phyloP scores from a whole-genome alignment of 2,329 filamentous ascomycete genomes.

The Neofusicoccum sp. region DNA sequence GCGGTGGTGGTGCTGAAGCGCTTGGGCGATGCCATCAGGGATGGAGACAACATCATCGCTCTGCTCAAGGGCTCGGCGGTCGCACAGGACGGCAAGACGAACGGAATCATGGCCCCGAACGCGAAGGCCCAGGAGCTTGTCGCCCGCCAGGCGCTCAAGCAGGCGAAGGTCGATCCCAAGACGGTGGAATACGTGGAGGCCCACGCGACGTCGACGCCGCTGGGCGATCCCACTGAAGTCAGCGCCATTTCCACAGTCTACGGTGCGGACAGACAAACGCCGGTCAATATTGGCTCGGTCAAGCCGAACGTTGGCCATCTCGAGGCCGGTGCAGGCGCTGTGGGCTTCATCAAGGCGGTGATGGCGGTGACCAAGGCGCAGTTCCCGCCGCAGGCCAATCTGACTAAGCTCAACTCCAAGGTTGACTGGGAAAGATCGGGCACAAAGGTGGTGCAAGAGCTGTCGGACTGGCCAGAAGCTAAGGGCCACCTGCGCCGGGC shows the following conservation, averaged over 20 bases:
- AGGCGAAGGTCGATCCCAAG: constrained; percentile 25
- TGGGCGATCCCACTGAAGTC: constrained; percentile 29
- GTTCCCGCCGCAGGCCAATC: constrained; percentile 40
- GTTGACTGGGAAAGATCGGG: constrained; percentile 35
- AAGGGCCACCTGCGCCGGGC: constrained; percentile 32
- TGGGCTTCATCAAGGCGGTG: constrained; percentile 34
- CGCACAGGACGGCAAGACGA: constrained; percentile 37
- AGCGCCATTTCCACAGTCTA: constrained; percentile 26
- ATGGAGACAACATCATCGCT: constrained; percentile 36
- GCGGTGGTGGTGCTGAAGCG: constrained; percentile 35
- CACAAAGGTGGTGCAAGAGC: constrained; percentile 28
- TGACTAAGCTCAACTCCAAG: constrained; percentile 36
- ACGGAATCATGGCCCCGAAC: constrained; percentile 42
- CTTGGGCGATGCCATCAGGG: constrained; percentile 30
- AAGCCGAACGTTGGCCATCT: constrained; percentile 38
- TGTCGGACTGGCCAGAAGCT: constrained; percentile 26
- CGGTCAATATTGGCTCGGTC: constrained; percentile 42
- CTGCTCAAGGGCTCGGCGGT: constrained; percentile 36
- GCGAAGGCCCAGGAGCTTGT: constrained; percentile 34
- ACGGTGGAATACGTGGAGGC: constrained; percentile 25
- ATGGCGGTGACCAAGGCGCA: constrained; percentile 32
- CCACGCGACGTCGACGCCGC: constrained; percentile 28
- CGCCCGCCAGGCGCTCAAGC: constrained; percentile 28
- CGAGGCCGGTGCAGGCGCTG: constrained; percentile 32
- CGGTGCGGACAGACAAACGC: constrained; percentile 41